Evolutionary conservation across 805 yeast species (phyloP), one percentile per base, ranked within the genome.

Genomic region (Cyberlindnera mycetangii): DNA sequence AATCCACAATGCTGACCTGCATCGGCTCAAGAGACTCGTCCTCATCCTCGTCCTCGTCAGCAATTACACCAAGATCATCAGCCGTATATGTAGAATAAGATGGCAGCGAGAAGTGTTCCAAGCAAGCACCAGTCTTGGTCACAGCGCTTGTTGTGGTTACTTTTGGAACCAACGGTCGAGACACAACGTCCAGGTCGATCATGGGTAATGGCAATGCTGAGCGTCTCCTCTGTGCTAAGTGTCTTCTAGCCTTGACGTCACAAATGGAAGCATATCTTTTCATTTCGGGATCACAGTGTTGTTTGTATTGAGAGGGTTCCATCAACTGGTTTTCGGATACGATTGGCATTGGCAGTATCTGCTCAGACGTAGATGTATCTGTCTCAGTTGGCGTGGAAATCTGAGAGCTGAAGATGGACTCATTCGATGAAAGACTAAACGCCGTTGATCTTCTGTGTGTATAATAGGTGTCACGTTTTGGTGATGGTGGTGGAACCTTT

Each of bases 111-210:
- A 22, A 17, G 8, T 15, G 15, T 31, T 24, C 31, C 28, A 38
- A 20, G 7, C 15, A 19, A 21, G 28, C 4, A 20, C 18, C n/a
- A 25, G 21, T 7, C 21, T 36, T 9, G 30, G 11, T 19, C 14
- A 12, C 16, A 8, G 9, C 10, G 20, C 38, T 21, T 14, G 9
- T 7, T 15, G 31, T 18, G 12, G 8, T n/a, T 15, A 18, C 31
- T 18, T 24, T 36, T 21, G 56, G 55, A 20, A 32, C 25, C 5
- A 50, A 40, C 16, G 54, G 54, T 32, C 25, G 32, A 2, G 48
- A 34, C 17, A 44, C 51, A 20, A 43, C 44, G 32, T 51, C 52
- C 12, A 56, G 31, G 22, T 55, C 56, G 25, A 53, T 55, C 1
- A 45, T n/a, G 9, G 55, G 54, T 2, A 19, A 12, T 11, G 44